Percentiles rank a stretch among this genome's conserved stretches.
Conservation (phyloP, 805 yeast species). For the Saturnispora dispora region DNA sequence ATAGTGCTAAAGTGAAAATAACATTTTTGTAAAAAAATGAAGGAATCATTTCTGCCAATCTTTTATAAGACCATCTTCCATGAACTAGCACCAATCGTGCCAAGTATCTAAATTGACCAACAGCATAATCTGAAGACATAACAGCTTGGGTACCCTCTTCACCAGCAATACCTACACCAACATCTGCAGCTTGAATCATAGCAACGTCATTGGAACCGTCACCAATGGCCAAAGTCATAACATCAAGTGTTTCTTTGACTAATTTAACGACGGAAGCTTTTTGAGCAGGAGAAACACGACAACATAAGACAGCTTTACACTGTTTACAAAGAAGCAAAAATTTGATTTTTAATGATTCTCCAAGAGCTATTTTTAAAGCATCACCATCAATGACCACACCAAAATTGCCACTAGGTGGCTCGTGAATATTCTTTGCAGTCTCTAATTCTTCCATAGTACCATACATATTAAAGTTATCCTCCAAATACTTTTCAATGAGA, state of each 20-base stretch:
- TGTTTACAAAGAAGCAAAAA: conserved; percentile 68
- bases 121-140: conserved; percentile 80
- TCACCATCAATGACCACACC: conserved; percentile 78
- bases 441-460: conserved; percentile 53
- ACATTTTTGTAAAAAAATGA: conserved; percentile 74
- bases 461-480: conserved; percentile 45
- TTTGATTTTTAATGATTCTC: conserved; percentile 36
- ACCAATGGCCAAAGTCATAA: conserved; percentile 82
- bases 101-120: conserved; percentile 72
- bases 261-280: conserved; percentile 75
- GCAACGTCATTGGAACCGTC: conserved; percentile 89
- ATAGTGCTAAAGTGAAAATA: conserved; percentile 61
- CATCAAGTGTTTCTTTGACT: conserved; percentile 65
- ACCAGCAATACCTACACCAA: conserved; percentile 87
- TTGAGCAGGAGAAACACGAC: conserved; percentile 84
- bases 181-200: conserved; percentile 82
- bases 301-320: conserved; percentile 74
- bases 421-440: conserved; percentile 48
- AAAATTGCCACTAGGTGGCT: conserved; percentile 56
- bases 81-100: conserved; percentile 61
- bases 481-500: conserved; percentile 44
- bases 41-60: conserved; percentile 79
- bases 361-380: conserved; percentile 50
- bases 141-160: conserved; percentile 88
- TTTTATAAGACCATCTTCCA: conserved; percentile 81